Evolutionary conservation across 257 asterid species (phyloP), one percentile per base, ranked within the genome.

Genomic region (Verbena officinalis): DNA sequence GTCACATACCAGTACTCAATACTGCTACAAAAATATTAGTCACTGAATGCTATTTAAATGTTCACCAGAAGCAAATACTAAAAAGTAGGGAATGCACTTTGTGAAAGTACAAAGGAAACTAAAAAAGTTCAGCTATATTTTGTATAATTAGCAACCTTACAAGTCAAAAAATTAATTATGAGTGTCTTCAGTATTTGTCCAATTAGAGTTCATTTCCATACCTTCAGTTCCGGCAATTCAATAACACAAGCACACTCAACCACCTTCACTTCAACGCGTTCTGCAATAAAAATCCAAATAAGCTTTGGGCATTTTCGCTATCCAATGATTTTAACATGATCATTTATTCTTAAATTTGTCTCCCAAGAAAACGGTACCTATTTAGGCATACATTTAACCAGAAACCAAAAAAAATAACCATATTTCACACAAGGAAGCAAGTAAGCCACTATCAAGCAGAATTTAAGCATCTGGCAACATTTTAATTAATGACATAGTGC

Each of bases 241-340:
- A 91, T 88, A 43, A 91, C 77, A 70, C 96, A 88, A 44, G 96
- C 96, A 14, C 98, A 91, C 76, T 91, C 98, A 58, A 83, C 89
- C 76, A 88, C 95, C 16, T 74, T 44, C 11, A 74, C 98, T 17
- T 75, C 90, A 56, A 88, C 98, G 9, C 96, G 98, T 80, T 81
- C 98, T 91, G 95, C 81, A 74, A 57, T 54, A 69, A 69, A 64
- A 77, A 67, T 22, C 7, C 9, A 43, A 56, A 24, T 36, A 36
- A 56, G 50, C 57, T 77, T n/a, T 42, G 76, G 76, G 67, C 24
- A 17, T 65, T 55, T 33, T 7, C n/a, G 44, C 57, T 33, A 57
- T 24, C 42, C 22, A 15, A 39, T 38, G 34, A 21, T 3, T 27
- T 24, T 15, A 13, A 13, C 34, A 24, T n/a, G 8, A 4, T 52